Base-by-base conservation (phyloP, 2,329 filamentous ascomycete genomes). In the Phaeophleospora eucalypticola region DNA sequence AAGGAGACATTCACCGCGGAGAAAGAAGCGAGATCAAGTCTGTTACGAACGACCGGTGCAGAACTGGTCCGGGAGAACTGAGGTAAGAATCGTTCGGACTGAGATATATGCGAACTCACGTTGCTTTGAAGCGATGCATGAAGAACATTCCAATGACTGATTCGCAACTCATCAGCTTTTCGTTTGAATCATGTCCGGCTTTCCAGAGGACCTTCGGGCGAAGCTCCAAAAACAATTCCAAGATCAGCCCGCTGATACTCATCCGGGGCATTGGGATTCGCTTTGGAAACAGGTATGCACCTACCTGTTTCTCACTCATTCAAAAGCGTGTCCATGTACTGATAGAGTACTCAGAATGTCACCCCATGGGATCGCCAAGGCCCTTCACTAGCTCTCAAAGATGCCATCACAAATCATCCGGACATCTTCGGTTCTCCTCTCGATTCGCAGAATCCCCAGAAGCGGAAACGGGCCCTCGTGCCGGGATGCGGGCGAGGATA, bases 401-500 rank as follows among this genome's bases (percentile, higher is more conserved):
- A 83, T 52, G 63, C 74, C 1, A 66, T 84, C 19, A 57, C 67
- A 12, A 48, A 53, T 16, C 49, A 60, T 20, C 35, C 49, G 6
- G 52, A 58, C 4, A 27, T 60, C 24, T 49, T 65, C 12, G 56
- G 59, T 2, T 43, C 50, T 4, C 46, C 62, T 1, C 35, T 55
- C n/a, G 45, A 47, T 15, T 20, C 46, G 12, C 36, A 46, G 24
- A 43, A 45, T 9, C 45, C 29, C 9, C 43, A 45, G 15, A 41
- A 49, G 58, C 70, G 65, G 46, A 79, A 77, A 57, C 73, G 71
- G 46, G 88, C 84, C 1, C 72, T 94, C 7, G 84, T 95, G 0
- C 86, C 89, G 0, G 89, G 88, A 4, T 95, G 89, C 66, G 89
- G 89, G 0, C 78, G 80, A 38, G 89, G 89, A 4, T 85, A 93